Conservation (phyloP, 257 asterid species). For the Linaria vulgaris region DNA sequence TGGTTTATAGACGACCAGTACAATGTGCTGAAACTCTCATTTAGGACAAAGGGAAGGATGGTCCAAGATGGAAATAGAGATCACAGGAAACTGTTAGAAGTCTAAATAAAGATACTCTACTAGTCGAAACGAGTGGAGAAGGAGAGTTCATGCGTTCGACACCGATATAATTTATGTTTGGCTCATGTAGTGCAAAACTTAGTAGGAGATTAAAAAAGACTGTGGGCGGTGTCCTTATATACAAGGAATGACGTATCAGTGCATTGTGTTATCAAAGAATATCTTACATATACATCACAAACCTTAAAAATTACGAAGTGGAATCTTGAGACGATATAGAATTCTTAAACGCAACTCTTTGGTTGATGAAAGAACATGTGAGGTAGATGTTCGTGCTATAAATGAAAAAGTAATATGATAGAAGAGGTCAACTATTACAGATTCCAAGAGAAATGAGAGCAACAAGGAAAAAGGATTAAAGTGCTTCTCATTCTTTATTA, state of each 20-base stretch:
- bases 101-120: too few relatives aligned
- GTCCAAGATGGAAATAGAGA: too few relatives aligned
- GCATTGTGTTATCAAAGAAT: slow-evolving; percentile 1
- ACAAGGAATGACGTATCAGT: not conserved
- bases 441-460: slow-evolving; percentile 17
- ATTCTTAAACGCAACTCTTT: not conserved
- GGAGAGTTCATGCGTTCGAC: too few relatives aligned
- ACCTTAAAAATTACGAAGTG: not conserved
- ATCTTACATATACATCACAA: slow-evolving; percentile 2
- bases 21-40: too few relatives aligned
- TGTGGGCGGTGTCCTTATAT: not conserved
- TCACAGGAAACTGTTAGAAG: too few relatives aligned
- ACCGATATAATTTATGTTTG: too few relatives aligned
- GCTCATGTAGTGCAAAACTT: not conserved
- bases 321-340: slow-evolving; percentile 7
- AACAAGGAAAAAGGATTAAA: not conserved
- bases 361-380: slow-evolving; percentile 19
- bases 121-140: too few relatives aligned
- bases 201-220: not conserved
- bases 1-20: too few relatives aligned
- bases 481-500: too few relatives aligned
- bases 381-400: not conserved
- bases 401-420: not conserved
- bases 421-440: slow-evolving; percentile 10
- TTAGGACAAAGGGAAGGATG: too few relatives aligned